These are phyloP conservation scores for Citrus medica DNA, from an alignment of 345 rosid species.

Conservation along the genomic window DNA sequence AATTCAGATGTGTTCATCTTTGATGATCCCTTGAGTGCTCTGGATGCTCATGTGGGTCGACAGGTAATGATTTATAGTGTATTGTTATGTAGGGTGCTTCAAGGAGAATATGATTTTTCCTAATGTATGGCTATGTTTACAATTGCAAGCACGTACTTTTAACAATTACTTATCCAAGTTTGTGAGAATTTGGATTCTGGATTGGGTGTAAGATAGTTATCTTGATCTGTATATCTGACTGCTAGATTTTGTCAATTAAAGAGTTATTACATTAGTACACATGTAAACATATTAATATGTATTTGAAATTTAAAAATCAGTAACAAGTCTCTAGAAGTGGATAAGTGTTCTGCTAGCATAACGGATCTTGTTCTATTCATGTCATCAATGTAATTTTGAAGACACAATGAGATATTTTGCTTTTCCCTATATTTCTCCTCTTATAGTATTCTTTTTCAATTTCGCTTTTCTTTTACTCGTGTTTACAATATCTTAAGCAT, in stretches of 20 bases:
- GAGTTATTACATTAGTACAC: not conserved
- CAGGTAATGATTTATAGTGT: conserved; percentile 49
- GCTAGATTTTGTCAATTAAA: not conserved
- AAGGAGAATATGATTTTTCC: not conserved
- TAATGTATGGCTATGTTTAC: not conserved
- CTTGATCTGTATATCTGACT: not conserved
- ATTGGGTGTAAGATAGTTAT: not conserved
- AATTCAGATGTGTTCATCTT: conserved; percentile 87
- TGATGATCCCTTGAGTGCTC: conserved; percentile 98
- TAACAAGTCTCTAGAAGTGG: not conserved
- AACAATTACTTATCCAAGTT: not conserved
- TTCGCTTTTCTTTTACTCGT: not conserved
- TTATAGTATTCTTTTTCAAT: not conserved
- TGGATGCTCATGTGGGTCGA: conserved; percentile 97
- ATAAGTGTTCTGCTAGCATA: not conserved
- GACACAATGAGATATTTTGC: not conserved
- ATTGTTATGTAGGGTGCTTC: not conserved
- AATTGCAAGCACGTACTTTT: not conserved
- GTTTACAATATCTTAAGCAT: not conserved
- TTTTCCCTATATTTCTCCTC: not conserved
- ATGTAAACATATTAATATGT: not conserved
- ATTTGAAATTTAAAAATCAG: not conserved
- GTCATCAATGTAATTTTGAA: not conserved
- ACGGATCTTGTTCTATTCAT: not conserved
- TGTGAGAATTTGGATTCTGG: conserved; percentile 1